phyloP scores from a whole-genome alignment of 1,139 yeast genomes.

The Kazachstania sp. region DNA sequence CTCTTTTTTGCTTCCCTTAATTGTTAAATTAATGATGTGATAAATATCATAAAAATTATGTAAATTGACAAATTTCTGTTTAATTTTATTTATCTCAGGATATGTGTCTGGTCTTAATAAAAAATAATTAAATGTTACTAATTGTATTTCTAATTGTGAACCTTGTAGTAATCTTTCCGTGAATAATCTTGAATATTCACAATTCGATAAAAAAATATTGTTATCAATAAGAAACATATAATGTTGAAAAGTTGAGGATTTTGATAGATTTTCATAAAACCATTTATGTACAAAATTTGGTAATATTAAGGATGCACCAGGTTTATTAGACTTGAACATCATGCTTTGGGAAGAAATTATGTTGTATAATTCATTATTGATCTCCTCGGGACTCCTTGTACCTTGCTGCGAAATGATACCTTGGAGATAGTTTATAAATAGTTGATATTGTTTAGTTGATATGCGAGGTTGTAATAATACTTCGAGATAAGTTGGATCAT shows the following conservation, averaged over 20 bases:
- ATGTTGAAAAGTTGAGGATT: constrained; percentile 17
- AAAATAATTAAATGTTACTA: constrained; percentile 24
- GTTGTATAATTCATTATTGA: constrained; percentile 1
- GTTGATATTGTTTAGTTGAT: background rate
- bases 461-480: background rate
- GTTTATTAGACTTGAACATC: background rate
- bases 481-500: background rate
- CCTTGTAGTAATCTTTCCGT: constrained; percentile 19
- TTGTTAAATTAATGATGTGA: constrained; percentile 11
- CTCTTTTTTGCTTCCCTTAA: constrained; percentile 13
- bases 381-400: too few relatives aligned
- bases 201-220: constrained; percentile 17
- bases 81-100: constrained; percentile 7
- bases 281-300: constrained; percentile 24
- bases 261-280: constrained; percentile 19
- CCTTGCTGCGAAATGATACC: too few relatives aligned
- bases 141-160: constrained; percentile 22
- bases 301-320: constrained; percentile 8
- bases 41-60: constrained; percentile 19
- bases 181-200: constrained; percentile 10
- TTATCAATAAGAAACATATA: constrained; percentile 22
- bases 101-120: constrained; percentile 9
- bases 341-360: constrained; percentile 1
- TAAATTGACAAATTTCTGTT: constrained; percentile 16
- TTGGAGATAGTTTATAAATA: background rate